A percentile compares a stretch with the other conserved stretches of the same genome.
Evolutionary conservation across 2,329 filamentous ascomycete genomes (phyloP).

Genomic region (Ascochyta koolunga): DNA sequence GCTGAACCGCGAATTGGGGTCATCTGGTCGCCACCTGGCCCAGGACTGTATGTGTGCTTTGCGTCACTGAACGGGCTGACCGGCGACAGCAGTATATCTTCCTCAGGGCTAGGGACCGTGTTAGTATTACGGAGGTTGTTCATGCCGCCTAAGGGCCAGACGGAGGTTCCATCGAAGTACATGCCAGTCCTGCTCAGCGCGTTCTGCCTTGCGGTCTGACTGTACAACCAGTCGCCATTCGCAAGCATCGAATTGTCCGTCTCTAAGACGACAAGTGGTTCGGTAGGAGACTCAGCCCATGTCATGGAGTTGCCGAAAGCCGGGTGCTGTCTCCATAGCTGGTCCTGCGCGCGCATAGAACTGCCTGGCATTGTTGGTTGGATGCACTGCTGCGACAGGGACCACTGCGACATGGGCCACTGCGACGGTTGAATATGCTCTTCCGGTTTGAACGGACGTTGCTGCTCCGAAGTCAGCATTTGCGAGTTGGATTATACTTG

Average conservation of each 20-base stretch:
- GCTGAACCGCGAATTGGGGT: constrained; percentile 13
- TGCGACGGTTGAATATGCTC: constrained; percentile 1
- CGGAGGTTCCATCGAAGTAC: neutral
- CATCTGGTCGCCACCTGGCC: constrained; percentile 10
- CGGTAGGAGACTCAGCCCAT: neutral
- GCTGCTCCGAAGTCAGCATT: constrained; percentile 12
- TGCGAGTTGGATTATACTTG: neutral
- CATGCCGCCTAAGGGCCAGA: neutral
- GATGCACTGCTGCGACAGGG: constrained; percentile 2
- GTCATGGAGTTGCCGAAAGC: neutral
- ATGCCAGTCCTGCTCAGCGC: constrained; percentile 8
- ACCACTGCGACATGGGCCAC: constrained; percentile 19
- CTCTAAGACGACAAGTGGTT: constrained; percentile 16
- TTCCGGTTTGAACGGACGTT: constrained; percentile 17
- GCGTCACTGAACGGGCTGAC: constrained; percentile 30
- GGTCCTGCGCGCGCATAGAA: neutral
- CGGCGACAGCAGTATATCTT: constrained; percentile 25
- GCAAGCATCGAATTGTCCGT: constrained; percentile 2
- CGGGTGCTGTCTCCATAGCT: neutral
- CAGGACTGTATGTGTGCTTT: constrained; percentile 5
- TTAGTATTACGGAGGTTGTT: neutral
- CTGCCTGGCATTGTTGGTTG: neutral
- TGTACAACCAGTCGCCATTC: constrained; percentile 19
- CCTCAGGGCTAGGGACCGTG: constrained; percentile 14
- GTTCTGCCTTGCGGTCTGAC: constrained; percentile 4